These are phyloP conservation scores for Herpotrichia juniperi DNA, from an alignment of 2,329 filamentous ascomycete genomes.

Conservation along the genomic window DNA sequence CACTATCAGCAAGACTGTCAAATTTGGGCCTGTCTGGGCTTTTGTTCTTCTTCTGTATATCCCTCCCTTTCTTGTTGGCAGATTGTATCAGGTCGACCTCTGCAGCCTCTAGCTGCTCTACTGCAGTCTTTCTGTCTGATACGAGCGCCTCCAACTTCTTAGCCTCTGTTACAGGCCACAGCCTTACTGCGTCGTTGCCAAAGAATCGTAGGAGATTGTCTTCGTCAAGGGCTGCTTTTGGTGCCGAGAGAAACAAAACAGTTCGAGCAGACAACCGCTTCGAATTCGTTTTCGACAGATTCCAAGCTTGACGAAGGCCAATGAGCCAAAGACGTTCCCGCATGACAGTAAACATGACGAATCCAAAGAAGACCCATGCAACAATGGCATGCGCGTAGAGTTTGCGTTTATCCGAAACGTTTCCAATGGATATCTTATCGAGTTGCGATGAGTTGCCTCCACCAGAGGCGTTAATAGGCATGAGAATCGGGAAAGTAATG, in stretches of 20 bases:
- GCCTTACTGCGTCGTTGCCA: constrained; percentile 76
- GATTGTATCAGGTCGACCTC: constrained; percentile 84
- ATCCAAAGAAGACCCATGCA: constrained; percentile 82
- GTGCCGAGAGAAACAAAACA: constrained; percentile 87
- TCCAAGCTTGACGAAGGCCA: constrained; percentile 90
- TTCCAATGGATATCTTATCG: constrained; percentile 79
- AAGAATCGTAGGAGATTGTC: constrained; percentile 80
- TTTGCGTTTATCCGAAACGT: constrained; percentile 68
- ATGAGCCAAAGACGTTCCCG: constrained; percentile 91
- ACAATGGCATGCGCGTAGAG: constrained; percentile 81
- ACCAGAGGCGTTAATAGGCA: constrained; percentile 88
- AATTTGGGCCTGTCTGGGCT: constrained; percentile 51
- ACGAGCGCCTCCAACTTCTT: constrained; percentile 81
- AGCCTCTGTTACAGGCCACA: constrained; percentile 84
- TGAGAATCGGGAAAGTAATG: constrained; percentile 87
- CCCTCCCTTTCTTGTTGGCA: constrained; percentile 76
- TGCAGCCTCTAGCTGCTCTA: constrained; percentile 82
- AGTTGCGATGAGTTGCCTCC: constrained; percentile 69
- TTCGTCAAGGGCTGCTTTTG: constrained; percentile 77
- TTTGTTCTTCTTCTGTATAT: constrained; percentile 60
- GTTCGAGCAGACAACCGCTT: constrained; percentile 88
- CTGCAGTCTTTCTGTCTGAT: constrained; percentile 78
- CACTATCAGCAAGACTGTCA: constrained; percentile 58
- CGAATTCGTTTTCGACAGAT: constrained; percentile 82
- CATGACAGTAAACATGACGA: constrained; percentile 86